Conservation (phyloP, 1,284 basidiomycete genomes). For the Marasmius oreades region DNA sequence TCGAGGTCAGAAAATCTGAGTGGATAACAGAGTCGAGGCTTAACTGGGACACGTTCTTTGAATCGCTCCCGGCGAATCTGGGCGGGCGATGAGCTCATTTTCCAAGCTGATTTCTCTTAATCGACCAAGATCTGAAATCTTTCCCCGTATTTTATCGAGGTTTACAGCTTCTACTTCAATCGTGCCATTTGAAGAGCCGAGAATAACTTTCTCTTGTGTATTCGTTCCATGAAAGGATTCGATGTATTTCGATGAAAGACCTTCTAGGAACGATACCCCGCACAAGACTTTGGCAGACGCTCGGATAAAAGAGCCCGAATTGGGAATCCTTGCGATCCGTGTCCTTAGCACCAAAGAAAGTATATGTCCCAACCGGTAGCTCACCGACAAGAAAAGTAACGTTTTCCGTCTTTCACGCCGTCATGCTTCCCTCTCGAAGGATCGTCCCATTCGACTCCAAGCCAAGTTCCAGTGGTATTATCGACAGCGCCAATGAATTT, state of each 20-base stretch:
- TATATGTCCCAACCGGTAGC: constrained; percentile 19
- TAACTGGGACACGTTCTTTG: constrained; percentile 65
- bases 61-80: constrained; percentile 55
- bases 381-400: constrained; percentile 81
- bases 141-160: constrained; percentile 72
- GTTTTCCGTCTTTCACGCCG: constrained; percentile 73
- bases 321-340: constrained; percentile 37
- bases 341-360: constrained; percentile 14
- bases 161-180: constrained; percentile 88
- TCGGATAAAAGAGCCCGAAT: constrained; percentile 75
- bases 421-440: constrained; percentile 81
- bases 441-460: constrained; percentile 96
- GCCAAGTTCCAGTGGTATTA: constrained; percentile 71
- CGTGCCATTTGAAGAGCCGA: constrained; percentile 78
- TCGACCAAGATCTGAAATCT: constrained; percentile 63
- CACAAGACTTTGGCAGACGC: constrained; percentile 50
- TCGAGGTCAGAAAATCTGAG: constrained; percentile 11
- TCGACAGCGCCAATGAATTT: constrained; percentile 68
- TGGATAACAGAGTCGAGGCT: constrained; percentile 23
- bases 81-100: constrained; percentile 55
- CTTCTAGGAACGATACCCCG: constrained; percentile 73
- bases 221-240: constrained; percentile 51
- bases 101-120: constrained; percentile 81
- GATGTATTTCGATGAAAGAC: constrained; percentile 75
- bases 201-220: constrained; percentile 56